Percentiles rank a stretch among this genome's conserved stretches.
Evolutionary conservation across 495 filamentous ascomycete genomes (phyloP).

Genomic region (Chaetomidium leptoderma): DNA sequence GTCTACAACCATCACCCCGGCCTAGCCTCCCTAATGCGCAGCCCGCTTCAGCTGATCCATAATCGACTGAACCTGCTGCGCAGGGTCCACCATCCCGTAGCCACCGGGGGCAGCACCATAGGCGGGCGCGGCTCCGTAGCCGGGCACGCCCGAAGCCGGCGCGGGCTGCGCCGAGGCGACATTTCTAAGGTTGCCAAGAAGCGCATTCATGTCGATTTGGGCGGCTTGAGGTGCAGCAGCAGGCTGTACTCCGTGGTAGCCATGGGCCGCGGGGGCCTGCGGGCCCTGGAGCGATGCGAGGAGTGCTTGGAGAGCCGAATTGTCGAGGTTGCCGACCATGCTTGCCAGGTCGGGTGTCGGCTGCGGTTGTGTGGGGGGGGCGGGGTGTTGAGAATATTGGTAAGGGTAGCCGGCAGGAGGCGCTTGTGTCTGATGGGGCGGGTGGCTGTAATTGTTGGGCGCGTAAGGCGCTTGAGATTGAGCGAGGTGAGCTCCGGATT

Average conservation of each 20-base stretch:
- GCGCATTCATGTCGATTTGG: conserved; percentile 30
- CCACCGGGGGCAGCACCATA: conserved; percentile 14
- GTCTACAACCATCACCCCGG: not conserved
- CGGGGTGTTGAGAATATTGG: conserved; percentile 37
- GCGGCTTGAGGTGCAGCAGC: conserved; percentile 36
- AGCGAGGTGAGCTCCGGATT: conserved; percentile 34
- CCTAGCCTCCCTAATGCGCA: conserved; percentile 3
- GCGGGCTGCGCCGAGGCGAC: conserved; percentile 13
- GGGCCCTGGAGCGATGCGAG: conserved; percentile 58
- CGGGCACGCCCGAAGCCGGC: no score
- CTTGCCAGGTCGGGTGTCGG: conserved; percentile 49
- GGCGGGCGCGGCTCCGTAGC: conserved; percentile 17
- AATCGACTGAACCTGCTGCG: conserved; percentile 29
- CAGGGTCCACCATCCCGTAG: conserved; percentile 16
- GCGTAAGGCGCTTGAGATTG: conserved; percentile 26
- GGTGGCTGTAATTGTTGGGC: conserved; percentile 20
- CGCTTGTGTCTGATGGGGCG: conserved; percentile 17
- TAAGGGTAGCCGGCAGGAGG: conserved; percentile 23
- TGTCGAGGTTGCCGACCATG: conserved; percentile 60
- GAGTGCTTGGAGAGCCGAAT: conserved; percentile 66
- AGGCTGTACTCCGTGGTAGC: conserved; percentile 26
- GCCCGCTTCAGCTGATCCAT: conserved; percentile 29
- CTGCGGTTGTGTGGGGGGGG: conserved; percentile 39
- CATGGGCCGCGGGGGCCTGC: conserved; percentile 23
- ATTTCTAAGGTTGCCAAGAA: conserved; percentile 25